Percentiles rank a stretch among this genome's conserved stretches.
phyloP scores from a whole-genome alignment of 768 basidiomycete species.

The Rhodotorula sphaerocarpa region DNA sequence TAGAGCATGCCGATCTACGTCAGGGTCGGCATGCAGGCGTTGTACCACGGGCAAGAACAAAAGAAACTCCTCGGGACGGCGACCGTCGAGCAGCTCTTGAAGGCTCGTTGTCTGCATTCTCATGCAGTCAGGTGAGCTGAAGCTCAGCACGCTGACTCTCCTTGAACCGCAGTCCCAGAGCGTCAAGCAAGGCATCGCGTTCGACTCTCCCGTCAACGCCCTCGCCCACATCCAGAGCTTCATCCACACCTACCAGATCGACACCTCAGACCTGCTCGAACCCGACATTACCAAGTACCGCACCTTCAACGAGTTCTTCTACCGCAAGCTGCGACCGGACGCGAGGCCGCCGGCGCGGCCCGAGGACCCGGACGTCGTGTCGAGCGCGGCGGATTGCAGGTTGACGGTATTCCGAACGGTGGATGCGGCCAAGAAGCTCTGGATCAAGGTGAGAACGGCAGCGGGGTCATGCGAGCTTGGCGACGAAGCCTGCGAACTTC shows the following conservation, averaged over 20 bases:
- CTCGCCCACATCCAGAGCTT: slow-evolving; percentile 43
- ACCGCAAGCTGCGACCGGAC: slow-evolving; percentile 50
- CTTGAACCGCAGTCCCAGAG: neutral
- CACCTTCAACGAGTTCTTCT: slow-evolving; percentile 72
- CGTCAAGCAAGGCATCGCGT: slow-evolving; percentile 27
- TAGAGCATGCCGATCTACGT: slow-evolving; percentile 35
- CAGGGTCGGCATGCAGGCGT: slow-evolving; percentile 29
- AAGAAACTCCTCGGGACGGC: slow-evolving; percentile 1
- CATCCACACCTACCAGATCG: slow-evolving; percentile 46
- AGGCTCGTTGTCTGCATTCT: neutral
- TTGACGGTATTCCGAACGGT: slow-evolving; percentile 59
- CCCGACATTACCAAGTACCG: slow-evolving; percentile 57
- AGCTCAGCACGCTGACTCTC: too few relatives aligned
- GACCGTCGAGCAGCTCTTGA: slow-evolving; percentile 15
- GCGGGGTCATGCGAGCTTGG: neutral
- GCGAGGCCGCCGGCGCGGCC: slow-evolving; percentile 57
- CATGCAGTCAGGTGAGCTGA: too few relatives aligned
- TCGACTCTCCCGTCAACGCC: slow-evolving; percentile 35
- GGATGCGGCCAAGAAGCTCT: slow-evolving; percentile 57
- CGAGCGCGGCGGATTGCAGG: slow-evolving; percentile 65
- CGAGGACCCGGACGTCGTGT: slow-evolving; percentile 51
- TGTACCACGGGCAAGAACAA: slow-evolving; percentile 29
- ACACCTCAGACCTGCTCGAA: slow-evolving; percentile 56
- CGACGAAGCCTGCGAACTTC: too few relatives aligned
- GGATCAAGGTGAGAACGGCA: slow-evolving; percentile 44